phyloP scores from a whole-genome alignment of 1,139 yeast species.

The Yamadazyma triangularis region DNA sequence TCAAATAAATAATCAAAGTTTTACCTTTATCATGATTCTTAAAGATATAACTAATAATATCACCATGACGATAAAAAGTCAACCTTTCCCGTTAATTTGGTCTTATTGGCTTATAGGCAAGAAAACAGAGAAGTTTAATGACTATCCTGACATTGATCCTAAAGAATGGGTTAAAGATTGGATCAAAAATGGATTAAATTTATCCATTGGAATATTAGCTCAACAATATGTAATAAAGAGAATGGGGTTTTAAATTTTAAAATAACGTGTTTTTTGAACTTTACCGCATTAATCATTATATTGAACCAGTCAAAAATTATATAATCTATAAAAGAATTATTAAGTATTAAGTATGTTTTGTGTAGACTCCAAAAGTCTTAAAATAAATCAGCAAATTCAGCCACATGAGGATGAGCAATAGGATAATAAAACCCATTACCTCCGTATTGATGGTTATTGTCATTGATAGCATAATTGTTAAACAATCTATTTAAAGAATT shows the following conservation, averaged over 20 bases:
- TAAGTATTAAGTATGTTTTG: constrained; percentile 1
- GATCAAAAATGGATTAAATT: constrained; percentile 78
- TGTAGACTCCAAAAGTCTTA: constrained; percentile 10
- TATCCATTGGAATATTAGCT: constrained; percentile 80
- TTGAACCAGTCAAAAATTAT: constrained; percentile 1
- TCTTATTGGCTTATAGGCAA: constrained; percentile 72
- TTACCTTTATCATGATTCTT: constrained; percentile 65
- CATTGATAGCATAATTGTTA: constrained; percentile 1
- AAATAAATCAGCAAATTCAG: constrained; percentile 47
- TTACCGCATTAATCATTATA: constrained; percentile 1
- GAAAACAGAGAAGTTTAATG: constrained; percentile 25
- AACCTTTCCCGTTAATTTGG: constrained; percentile 89
- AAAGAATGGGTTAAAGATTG: constrained; percentile 94
- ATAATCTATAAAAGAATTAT: no score
- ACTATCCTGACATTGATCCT: constrained; percentile 58
- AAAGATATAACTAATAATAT: constrained; percentile 77
- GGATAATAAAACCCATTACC: constrained; percentile 4
- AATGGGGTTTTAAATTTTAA: constrained; percentile 66
- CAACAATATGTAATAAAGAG: constrained; percentile 87
- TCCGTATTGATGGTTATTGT: constrained; percentile 2
- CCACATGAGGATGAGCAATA: constrained; percentile 42
- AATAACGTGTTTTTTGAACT: background rate
- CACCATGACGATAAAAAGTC: constrained; percentile 72
- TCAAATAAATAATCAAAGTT: constrained; percentile 29
- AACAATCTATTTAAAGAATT: constrained; percentile 35